A percentile compares a stretch with the other conserved stretches of the same genome.
Conservation (phyloP, 2,329 filamentous ascomycete genomes). For the Ophiostoma ips region DNA sequence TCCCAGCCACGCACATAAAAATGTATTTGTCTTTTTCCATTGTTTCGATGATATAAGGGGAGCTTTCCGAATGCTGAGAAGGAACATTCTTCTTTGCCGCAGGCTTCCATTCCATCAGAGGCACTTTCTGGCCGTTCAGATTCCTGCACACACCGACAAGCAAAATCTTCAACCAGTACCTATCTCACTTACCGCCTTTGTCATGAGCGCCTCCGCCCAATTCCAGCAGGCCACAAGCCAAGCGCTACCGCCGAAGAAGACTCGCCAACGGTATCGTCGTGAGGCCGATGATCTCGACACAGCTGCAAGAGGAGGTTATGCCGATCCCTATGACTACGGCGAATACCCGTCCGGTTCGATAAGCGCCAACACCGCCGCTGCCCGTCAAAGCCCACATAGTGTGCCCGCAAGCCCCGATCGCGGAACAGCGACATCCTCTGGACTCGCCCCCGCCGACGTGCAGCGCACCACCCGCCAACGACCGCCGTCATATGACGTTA, state of each 20-base stretch:
- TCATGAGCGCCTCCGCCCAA: neutral
- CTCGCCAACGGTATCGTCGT: neutral
- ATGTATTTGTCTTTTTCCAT: neutral
- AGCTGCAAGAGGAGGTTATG: neutral
- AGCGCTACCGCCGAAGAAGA: neutral
- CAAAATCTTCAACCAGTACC: neutral
- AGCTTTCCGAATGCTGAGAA: neutral
- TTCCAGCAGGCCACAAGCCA: neutral
- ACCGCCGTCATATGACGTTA: neutral
- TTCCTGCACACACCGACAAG: neutral
- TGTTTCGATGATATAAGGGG: neutral
- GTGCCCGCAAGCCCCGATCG: neutral
- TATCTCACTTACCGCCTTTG: neutral
- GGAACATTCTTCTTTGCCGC: too few relatives aligned
- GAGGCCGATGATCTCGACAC: neutral
- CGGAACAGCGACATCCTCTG: neutral
- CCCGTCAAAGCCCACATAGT: neutral
- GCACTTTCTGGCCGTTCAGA: neutral
- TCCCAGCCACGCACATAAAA: neutral
- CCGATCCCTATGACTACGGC: neutral
- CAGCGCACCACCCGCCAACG: neutral
- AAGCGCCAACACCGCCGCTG: neutral
- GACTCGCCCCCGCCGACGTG: neutral
- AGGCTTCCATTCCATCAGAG: too few relatives aligned
- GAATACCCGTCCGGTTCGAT: neutral